phyloP scores from a whole-genome alignment of 306 rosid species.

The Albizia julibrissin region DNA sequence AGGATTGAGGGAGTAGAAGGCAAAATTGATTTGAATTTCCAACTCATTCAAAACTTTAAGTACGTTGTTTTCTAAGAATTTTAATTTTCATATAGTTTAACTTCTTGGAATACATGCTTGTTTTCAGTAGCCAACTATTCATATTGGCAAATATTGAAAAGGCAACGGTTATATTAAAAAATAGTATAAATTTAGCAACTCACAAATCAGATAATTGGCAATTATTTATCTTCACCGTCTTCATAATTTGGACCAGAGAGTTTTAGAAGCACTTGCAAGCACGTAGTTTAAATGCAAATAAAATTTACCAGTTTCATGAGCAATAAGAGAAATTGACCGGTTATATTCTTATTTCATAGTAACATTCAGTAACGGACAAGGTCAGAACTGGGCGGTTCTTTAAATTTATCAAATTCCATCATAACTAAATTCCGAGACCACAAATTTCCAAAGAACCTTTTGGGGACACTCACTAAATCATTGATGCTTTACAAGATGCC shows the following conservation, averaged over 20 bases:
- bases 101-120: constrained; percentile 23
- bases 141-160: constrained; percentile 17
- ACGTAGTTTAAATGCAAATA: constrained; percentile 16
- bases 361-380: not conserved
- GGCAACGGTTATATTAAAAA: constrained; percentile 19
- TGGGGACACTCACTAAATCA: constrained; percentile 27
- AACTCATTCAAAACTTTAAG: constrained; percentile 12
- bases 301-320: constrained; percentile 14
- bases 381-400: not conserved
- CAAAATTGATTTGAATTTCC: constrained; percentile 24
- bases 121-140: constrained; percentile 15
- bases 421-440: constrained; percentile 38
- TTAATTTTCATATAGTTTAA: constrained; percentile 13
- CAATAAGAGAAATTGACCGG: constrained; percentile 24
- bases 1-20: constrained; percentile 1
- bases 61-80: constrained; percentile 1
- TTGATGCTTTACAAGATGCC: constrained; percentile 34
- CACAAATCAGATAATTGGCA: constrained; percentile 17
- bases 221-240: constrained; percentile 16
- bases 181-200: constrained; percentile 1
- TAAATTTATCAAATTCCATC: constrained; percentile 18
- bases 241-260: constrained; percentile 28
- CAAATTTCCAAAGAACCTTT: constrained; percentile 23
- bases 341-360: not conserved
- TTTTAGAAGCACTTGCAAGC: constrained; percentile 7